phyloP scores from a whole-genome alignment of 176 grass and related monocot genomes.

The Bonia amplexicaulis region DNA sequence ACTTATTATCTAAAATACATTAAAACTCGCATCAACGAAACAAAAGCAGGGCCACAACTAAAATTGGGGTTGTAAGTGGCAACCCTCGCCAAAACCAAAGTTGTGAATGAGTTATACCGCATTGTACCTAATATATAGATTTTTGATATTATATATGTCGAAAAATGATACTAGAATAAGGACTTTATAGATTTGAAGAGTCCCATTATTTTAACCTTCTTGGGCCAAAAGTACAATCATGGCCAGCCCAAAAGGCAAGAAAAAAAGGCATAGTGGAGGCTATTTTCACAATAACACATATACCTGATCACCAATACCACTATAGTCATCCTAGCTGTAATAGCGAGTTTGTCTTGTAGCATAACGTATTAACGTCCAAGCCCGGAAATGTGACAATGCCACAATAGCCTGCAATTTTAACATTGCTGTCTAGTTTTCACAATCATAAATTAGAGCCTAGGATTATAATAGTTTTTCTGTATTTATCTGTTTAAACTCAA shows the following conservation, averaged over 20 bases:
- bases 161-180: not conserved
- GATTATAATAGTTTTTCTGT: not conserved
- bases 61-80: not conserved
- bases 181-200: not conserved
- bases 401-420: not conserved
- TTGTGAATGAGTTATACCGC: not conserved
- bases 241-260: not conserved
- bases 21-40: not conserved
- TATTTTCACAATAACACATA: not conserved
- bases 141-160: not conserved
- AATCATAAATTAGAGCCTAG: not conserved
- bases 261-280: not conserved
- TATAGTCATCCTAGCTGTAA: not conserved
- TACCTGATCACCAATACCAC: not conserved
- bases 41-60: not conserved
- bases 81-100: not conserved
- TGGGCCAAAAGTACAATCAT: not conserved
- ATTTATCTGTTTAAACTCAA: not conserved
- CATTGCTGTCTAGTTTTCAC: not conserved
- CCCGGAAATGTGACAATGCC: not conserved
- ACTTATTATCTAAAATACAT: not conserved
- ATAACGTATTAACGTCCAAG: not conserved
- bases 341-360: not conserved
- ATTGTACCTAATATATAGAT: not conserved
- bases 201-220: not conserved